Evolutionary conservation across 176 grass and related monocot species (phyloP), one percentile per base, ranked within the genome.

Genomic region (Thalia dealbata): DNA sequence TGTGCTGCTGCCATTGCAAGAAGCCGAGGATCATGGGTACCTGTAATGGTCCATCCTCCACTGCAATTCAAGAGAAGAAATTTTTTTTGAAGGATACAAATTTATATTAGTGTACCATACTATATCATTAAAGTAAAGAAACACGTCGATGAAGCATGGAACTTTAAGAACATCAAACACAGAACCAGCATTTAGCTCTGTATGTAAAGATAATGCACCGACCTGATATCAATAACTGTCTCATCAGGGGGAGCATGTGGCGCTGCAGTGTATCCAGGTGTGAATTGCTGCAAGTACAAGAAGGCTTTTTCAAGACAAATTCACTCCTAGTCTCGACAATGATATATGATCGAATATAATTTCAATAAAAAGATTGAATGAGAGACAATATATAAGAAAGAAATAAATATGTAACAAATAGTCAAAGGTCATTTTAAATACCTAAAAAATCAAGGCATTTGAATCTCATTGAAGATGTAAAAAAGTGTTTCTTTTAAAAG

Each of bases 1-100:
- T 87, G 92, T 30, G 88, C 86, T 35, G 86, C 76, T 52, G 80
- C 88, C 85, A 96, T 88, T 25, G 92, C 81, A 48, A 96, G 72
- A 10, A 96, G 83, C 46, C 81, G 56, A 55, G 88, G 86, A 71
- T 91, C 92, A 75, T 78, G 86, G 60, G 81, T 78, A 43, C 88
- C 86, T 64, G 79, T 83, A 61, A 96, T 86, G 14, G 83, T 86
- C 92, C 92, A 96, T 56, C 90, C 88, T 54, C 88, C 92, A 89
- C 85, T 85, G 55, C 70, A 10, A 42, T 32, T 66, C 63, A 38
- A 18, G 29, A 35, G 58, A 61, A 25, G 23, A 22, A 25, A 24
- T 3, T 38, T 38, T 38, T 3, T 38, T 38, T 38, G 4, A 38
- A 38, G 32, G 22, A 22, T 9, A 1, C 10, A 23, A n/a, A 24